Percentiles rank a stretch among this genome's conserved stretches.
Conservation (phyloP, 163 green algal genomes). For the Volvox carteri region DNA sequence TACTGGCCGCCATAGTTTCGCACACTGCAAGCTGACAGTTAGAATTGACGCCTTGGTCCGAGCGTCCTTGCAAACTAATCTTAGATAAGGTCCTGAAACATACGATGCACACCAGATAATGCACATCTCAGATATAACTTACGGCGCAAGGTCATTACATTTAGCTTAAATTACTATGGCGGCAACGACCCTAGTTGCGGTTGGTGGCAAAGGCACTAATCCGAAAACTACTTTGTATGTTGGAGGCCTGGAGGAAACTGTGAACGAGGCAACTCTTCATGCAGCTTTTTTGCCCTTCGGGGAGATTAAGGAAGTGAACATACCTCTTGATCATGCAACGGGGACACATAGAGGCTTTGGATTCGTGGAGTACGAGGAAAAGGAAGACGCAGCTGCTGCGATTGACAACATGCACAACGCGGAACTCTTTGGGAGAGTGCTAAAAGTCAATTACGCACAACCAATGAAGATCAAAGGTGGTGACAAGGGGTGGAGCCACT, state of each 20-base stretch:
- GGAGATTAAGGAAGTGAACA: slow-evolving; percentile 97
- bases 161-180: no score
- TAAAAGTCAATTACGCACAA: slow-evolving; percentile 97
- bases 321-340: slow-evolving; percentile 95
- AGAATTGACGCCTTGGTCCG: no score
- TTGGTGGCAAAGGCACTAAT: slow-evolving; percentile 78
- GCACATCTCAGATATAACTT: no score
- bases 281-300: slow-evolving; percentile 99
- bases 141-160: no score
- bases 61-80: no score
- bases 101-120: no score
- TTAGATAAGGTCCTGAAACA: no score
- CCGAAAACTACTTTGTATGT: slow-evolving; percentile 95
- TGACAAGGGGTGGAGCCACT: slow-evolving; percentile 86
- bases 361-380: slow-evolving; percentile 95
- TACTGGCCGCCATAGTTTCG: no score
- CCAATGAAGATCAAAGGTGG: slow-evolving; percentile 95
- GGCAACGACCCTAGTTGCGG: slow-evolving; percentile 22
- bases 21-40: no score
- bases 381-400: slow-evolving; percentile 93
- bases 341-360: slow-evolving; percentile 96
- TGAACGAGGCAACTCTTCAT: slow-evolving; percentile 92
- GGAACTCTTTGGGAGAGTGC: slow-evolving; percentile 86
- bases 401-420: slow-evolving; percentile 99
- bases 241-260: slow-evolving; percentile 90